Percentiles rank a stretch among this genome's conserved stretches.
Evolutionary conservation across 352 stramenopile species (phyloP).

Genomic region (Globisporangium perplexum): DNA sequence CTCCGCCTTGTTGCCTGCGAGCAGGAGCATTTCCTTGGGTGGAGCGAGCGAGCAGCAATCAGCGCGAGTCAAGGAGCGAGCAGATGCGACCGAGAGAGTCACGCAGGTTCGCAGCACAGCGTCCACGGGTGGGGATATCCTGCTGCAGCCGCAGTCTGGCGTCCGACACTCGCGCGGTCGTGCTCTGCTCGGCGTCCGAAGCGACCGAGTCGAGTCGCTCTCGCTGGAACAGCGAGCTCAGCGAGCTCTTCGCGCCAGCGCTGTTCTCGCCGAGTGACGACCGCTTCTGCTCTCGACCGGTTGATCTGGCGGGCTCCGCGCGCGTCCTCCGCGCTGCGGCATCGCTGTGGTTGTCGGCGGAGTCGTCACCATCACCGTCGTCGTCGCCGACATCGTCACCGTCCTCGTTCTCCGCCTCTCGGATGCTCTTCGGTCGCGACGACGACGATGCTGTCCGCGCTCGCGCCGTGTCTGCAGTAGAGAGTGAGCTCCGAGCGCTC

Average conservation of each 20-base stretch:
- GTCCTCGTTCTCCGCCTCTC: slow-evolving; percentile 22
- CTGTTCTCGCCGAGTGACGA: neutral
- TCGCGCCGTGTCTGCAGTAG: neutral
- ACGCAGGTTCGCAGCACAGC: neutral
- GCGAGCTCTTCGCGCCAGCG: slow-evolving; percentile 8
- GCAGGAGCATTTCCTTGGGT: slow-evolving; percentile 64
- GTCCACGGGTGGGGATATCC: slow-evolving; percentile 21
- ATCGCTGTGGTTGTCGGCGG: slow-evolving; percentile 7
- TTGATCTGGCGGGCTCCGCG: neutral
- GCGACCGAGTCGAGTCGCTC: slow-evolving; percentile 20
- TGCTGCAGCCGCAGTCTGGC: slow-evolving; percentile 60
- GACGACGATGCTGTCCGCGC: slow-evolving; percentile 3
- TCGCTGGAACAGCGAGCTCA: slow-evolving; percentile 29
- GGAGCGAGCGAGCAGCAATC: neutral
- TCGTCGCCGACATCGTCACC: slow-evolving; percentile 5
- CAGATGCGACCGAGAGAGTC: neutral
- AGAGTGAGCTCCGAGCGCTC: slow-evolving; percentile 2
- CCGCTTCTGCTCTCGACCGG: neutral
- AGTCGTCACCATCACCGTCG: neutral
- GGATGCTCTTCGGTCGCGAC: slow-evolving; percentile 26
- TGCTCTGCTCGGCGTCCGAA: slow-evolving; percentile 10
- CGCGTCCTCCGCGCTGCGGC: slow-evolving; percentile 2
- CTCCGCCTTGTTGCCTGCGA: slow-evolving; percentile 51
- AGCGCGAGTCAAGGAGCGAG: slow-evolving; percentile 4
- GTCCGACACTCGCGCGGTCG: slow-evolving; percentile 42